These are phyloP conservation scores for Sarocladiaceae sp. DNA, from an alignment of 2,329 filamentous ascomycete species.

Conservation along the genomic window DNA sequence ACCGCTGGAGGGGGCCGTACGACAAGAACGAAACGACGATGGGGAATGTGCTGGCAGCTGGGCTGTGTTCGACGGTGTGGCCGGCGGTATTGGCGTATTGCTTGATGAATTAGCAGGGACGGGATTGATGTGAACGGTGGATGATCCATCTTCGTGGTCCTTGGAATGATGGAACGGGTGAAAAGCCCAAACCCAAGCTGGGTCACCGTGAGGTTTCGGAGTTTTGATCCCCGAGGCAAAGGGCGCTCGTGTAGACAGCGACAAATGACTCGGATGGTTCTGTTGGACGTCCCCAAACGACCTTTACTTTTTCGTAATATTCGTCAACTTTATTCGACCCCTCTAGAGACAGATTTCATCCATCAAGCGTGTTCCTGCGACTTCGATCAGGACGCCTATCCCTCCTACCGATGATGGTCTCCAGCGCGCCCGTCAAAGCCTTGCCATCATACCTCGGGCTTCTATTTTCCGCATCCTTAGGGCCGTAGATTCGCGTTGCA, in stretches of 20 bases:
- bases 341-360: slow-evolving; percentile 14
- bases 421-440: slow-evolving; percentile 67
- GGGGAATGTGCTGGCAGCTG: slow-evolving; percentile 23
- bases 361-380: slow-evolving; percentile 38
- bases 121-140: background rate
- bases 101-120: slow-evolving; percentile 13
- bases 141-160: background rate
- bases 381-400: slow-evolving; percentile 30
- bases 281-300: background rate
- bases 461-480: slow-evolving; percentile 36
- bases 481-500: slow-evolving; percentile 69
- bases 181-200: no score
- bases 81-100: slow-evolving; percentile 30
- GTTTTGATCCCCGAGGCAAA: background rate
- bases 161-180: background rate
- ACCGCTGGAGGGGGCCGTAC: slow-evolving; percentile 34
- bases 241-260: slow-evolving; percentile 1
- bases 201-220: background rate
- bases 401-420: slow-evolving; percentile 64
- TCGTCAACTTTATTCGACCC: no score
- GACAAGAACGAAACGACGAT: slow-evolving; percentile 24
- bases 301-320: no score
- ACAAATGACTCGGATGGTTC: background rate
- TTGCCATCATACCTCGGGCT: slow-evolving; percentile 67
- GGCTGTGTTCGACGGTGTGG: slow-evolving; percentile 28